A percentile compares a stretch with the other conserved stretches of the same genome.
Evolutionary conservation across 2,329 filamentous ascomycete species (phyloP).

Genomic region (Plectosphaerella cucumerina): DNA sequence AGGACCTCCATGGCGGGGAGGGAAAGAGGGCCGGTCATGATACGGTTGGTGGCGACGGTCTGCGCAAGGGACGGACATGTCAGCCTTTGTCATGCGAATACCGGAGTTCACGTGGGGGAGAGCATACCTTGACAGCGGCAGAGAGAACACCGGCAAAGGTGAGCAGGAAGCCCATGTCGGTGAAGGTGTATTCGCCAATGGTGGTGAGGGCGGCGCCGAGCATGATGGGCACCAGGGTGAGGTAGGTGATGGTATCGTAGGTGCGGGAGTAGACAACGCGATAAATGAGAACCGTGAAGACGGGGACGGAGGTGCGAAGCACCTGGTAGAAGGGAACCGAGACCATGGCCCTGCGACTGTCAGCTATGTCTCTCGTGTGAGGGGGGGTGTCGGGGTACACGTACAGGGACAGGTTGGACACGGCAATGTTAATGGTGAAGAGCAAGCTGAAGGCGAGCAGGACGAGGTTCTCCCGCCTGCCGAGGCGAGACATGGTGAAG

Average conservation of each 20-base stretch:
- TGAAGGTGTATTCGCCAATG: conserved; percentile 59
- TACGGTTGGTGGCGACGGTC: conserved; percentile 60
- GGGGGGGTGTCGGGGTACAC: conserved; percentile 11
- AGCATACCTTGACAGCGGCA: conserved; percentile 47
- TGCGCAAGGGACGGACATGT: conserved; percentile 17
- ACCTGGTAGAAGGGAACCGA: conserved; percentile 65
- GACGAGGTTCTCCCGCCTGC: conserved; percentile 48
- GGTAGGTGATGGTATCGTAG: conserved; percentile 53
- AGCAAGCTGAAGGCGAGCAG: conserved; percentile 55
- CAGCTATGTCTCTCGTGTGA: not conserved
- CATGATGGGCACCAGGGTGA: conserved; percentile 57
- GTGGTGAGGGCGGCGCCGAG: conserved; percentile 56
- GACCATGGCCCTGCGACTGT: conserved; percentile 39
- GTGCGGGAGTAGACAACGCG: conserved; percentile 49
- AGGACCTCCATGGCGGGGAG: conserved; percentile 57
- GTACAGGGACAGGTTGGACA: conserved; percentile 59
- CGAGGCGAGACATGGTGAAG: conserved; percentile 48
- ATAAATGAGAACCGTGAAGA: conserved; percentile 60
- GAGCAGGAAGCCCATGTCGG: conserved; percentile 50
- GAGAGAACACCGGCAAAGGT: conserved; percentile 51
- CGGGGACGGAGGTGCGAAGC: conserved; percentile 56
- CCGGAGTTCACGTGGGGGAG: not conserved
- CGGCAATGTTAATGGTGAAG: conserved; percentile 60
- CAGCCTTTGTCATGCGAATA: conserved; percentile 1
- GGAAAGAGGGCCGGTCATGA: conserved; percentile 57